Evolutionary conservation across 1,284 basidiomycete species (phyloP), one percentile per base, ranked within the genome.

Genomic region (Cryptococcus sp.): DNA sequence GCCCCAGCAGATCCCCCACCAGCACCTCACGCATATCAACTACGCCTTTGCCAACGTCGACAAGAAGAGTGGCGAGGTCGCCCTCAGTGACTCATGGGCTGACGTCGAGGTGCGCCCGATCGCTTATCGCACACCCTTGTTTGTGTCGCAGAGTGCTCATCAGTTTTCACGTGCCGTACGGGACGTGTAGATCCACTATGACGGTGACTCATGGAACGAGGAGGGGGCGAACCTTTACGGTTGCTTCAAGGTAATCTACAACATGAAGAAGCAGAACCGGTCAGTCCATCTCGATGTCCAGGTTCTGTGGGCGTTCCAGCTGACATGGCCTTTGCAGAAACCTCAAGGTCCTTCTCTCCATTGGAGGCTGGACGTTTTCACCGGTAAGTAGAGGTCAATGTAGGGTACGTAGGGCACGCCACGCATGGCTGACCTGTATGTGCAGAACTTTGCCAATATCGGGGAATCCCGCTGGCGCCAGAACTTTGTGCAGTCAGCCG

Each of bases 311-410:
- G 28, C 21, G 24, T 35, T 39, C 35, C 28, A 37, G 46, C 46
- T 46, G 21, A 51, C 16, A 7, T 15, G 16, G 21, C 15, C 52
- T 49, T 1, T 21, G 18, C 50, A 82, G 88, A 39, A 86, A 88
- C 68, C 71, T 91, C 53, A 90, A 91, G 70, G 84, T 90, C 12
- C 76, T 89, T 37, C 79, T 91, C 28, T 89, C 87, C 0, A 80
- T 91, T 44, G 89, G 89, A 37, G 89, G 91, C 4, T 94, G 90
- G 91, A 88, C 88, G 0, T 93, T 91, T 71, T 91, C 89, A 2
- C 85, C 88, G 2, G 71, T 73, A 28, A 42, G 69, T 33, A 33
- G 28, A 9, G 28, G 53, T n/a, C 18, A 11, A 12, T 15, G 13
- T 21, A 1, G 16, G 23, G 36, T 24, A 42, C n/a, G n/a, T n/a